Base-by-base conservation (phyloP, 208 protist genomes). In the Leishmania tropica region DNA sequence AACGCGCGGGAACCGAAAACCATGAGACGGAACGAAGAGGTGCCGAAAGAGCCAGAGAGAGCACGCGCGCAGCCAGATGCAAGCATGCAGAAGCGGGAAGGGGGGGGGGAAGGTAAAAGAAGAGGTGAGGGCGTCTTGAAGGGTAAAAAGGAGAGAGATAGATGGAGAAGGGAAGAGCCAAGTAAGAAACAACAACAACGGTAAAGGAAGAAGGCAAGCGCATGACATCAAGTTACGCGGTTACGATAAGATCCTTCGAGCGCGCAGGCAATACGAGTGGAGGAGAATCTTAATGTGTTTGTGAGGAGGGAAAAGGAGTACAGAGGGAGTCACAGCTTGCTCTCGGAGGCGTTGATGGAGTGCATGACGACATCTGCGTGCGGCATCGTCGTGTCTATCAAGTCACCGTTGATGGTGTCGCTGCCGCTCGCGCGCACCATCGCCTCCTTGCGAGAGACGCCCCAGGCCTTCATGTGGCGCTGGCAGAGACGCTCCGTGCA, bases 401-500 rank as follows among this genome's bases (percentile, higher is more conserved):
- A 79, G 81, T 95, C 90, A 6, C 93, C 93, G 79, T 96, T 96
- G 7, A 79, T 89, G 2, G 82, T 87, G 79, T 96, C 93, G 71
- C 89, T 94, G 48, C 93, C 93, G 21, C 65, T 64, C 10, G 92
- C 93, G 54, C 92, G 91, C 64, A 81, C 65, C 85, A 93, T 90
- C 62, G 93, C 93, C 83, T 88, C 76, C 21, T 75, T 85, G 60
- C 81, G 79, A 13, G 80, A 56, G 35, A 95, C 89, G 24, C 84
- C 81, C 90, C 91, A 96, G 77, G 90, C 90, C 70, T 84, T 85
- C 90, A 95, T 94, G 85, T 96, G 93, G 0, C 93, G 88, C 64
- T 76, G 68, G 53, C 88, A 91, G 64, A 96, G 84, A 19, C 91
- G 90, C 77, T 87, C 51, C 37, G 85, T 88, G 79, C 87, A 92